These are phyloP conservation scores for Aureobasidium lini DNA, from an alignment of 2,329 filamentous ascomycete genomes.

Conservation along the genomic window DNA sequence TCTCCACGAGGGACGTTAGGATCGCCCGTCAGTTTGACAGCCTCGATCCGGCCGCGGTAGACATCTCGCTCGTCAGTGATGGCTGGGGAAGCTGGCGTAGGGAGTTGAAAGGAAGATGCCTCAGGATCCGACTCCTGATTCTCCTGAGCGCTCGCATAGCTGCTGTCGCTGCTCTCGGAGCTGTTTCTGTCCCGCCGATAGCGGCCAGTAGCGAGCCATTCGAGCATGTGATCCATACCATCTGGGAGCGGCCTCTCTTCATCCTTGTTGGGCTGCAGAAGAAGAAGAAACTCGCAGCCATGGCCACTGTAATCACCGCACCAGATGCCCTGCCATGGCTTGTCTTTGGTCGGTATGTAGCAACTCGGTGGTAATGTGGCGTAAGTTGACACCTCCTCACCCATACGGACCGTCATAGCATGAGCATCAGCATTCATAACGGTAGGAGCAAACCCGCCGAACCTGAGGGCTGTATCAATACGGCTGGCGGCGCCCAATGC, in stretches of 20 bases:
- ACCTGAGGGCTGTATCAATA: constrained; percentile 18
- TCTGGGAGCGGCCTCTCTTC: constrained; percentile 32
- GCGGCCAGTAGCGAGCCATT: constrained; percentile 24
- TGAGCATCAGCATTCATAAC: constrained; percentile 17
- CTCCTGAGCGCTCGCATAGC: constrained; percentile 13
- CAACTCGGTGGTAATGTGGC: constrained; percentile 65
- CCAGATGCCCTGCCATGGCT: constrained; percentile 87
- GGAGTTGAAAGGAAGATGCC: not conserved
- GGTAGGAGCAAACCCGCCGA: constrained; percentile 11
- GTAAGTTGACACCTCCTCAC: constrained; percentile 51
- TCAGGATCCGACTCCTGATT: constrained; percentile 11
- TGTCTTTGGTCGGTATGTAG: constrained; percentile 74
- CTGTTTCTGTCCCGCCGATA: constrained; percentile 17
- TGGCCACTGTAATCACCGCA: constrained; percentile 84
- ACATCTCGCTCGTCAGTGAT: constrained; percentile 23
- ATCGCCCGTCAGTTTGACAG: constrained; percentile 87
- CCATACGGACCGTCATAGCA: constrained; percentile 33
- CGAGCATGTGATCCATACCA: constrained; percentile 25
- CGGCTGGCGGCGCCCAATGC: constrained; percentile 20
- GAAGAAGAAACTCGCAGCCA: constrained; percentile 78
- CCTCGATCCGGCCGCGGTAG: constrained; percentile 64
- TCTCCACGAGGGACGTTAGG: constrained; percentile 83
- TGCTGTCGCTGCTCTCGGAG: constrained; percentile 19
- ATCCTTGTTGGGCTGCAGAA: constrained; percentile 62
- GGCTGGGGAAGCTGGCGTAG: not conserved